Evolutionary conservation across 2,329 filamentous ascomycete species (phyloP), one percentile per base, ranked within the genome.

Genomic region (Sphaceloma murrayae): DNA sequence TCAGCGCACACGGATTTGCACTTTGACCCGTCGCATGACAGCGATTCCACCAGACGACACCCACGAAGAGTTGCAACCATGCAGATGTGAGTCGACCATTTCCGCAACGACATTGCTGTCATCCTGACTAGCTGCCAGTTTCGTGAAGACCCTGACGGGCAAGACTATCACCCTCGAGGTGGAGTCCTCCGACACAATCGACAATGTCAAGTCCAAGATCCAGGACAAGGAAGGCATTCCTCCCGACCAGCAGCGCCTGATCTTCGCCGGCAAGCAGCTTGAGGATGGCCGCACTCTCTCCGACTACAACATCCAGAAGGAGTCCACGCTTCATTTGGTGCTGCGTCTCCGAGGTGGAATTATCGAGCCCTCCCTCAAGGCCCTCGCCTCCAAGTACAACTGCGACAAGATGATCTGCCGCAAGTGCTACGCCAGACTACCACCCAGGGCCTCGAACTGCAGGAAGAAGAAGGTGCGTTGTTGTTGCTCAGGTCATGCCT

Each of bases 361-460:
- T 77, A 95, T 94, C 64, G 89, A 96, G 80, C 91, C 91, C 62
- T 95, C 88, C 63, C 82, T 96, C 63, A 96, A 96, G 82, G 89
- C 86, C 59, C 82, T 96, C 55, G 89, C 89, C 66, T 88, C 82
- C 77, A 95, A 95, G 80, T 96, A 93, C 81, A 96, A 98, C 83
- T 96, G 89, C 84, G 91, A 96, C 60, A 95, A 95, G 83, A 89
- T 89, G 83, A 94, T 96, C 74, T 96, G 91, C 86, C 89, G 91
- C 78, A 96, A 98, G 85, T 98, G 91, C 84, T 96, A 96, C 74
- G 76, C 77, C 55, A 88, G 89, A 70, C 87, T 96, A 55, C 89
- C 89, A 58, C 89, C 89, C 59, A 86, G 91, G 80, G 91, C 91
- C 63, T 95, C 89, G 79, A 98, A 98, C 85, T 98, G 91, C 85